phyloP scores from a whole-genome alignment of 768 basidiomycete genomes.

The Xerocomellus amylosporus region DNA sequence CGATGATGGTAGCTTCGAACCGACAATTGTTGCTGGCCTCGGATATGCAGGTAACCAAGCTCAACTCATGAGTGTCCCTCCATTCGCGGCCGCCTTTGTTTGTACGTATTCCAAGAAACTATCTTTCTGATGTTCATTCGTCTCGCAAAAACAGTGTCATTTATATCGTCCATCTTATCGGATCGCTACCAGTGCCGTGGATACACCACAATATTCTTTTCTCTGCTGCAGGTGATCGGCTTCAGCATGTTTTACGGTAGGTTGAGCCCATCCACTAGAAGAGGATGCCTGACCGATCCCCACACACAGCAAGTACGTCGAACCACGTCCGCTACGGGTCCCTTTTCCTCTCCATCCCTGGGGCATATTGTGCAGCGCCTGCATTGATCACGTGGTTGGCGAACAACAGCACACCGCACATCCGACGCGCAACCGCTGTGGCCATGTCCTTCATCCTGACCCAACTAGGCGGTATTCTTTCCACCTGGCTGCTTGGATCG shows the following conservation, averaged over 20 bases:
- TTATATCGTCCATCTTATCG: conserved; percentile 45
- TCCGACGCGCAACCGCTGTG: conserved; percentile 54
- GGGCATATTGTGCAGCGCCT: conserved; percentile 48
- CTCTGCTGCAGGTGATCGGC: conserved; percentile 39
- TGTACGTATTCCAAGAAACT: conserved; percentile 38
- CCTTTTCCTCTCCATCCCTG: conserved; percentile 52
- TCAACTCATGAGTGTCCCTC: conserved; percentile 61
- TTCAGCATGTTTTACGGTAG: too few species aligned
- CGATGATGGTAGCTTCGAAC: conserved; percentile 32
- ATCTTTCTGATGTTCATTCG: not conserved
- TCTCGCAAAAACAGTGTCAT: conserved; percentile 29
- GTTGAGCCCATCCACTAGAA: not conserved
- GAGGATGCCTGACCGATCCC: not conserved
- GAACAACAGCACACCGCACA: conserved; percentile 58
- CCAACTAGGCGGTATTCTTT: conserved; percentile 56
- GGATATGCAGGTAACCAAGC: conserved; percentile 54
- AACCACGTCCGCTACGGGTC: conserved; percentile 47
- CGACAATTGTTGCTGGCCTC: conserved; percentile 56
- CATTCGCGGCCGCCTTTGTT: not conserved
- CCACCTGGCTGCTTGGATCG: conserved; percentile 55
- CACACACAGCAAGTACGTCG: conserved; percentile 24
- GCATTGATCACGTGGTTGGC: conserved; percentile 56
- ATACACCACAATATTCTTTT: conserved; percentile 42
- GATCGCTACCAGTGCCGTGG: conserved; percentile 53
- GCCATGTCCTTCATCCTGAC: conserved; percentile 55